Evolutionary conservation across 2,329 filamentous ascomycete species (phyloP).

Genomic region (Xylariaceae sp.): DNA sequence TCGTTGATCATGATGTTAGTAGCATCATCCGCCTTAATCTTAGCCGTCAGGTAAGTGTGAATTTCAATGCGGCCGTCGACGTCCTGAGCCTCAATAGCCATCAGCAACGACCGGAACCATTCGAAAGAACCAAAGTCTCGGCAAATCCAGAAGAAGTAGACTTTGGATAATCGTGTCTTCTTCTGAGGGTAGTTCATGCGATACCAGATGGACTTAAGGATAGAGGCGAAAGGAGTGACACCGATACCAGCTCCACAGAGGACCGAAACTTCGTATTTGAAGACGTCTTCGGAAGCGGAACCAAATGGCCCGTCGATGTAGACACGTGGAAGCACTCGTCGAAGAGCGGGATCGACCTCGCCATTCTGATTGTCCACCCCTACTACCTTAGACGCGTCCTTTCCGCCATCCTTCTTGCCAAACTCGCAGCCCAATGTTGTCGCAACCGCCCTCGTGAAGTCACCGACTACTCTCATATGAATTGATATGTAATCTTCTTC

Average conservation of each 20-base stretch:
- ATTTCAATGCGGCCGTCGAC: conserved; percentile 85
- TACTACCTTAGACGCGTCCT: conserved; percentile 69
- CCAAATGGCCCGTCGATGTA: conserved; percentile 88
- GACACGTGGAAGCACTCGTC: conserved; percentile 76
- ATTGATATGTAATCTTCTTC: conserved; percentile 92
- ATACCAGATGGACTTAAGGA: conserved; percentile 92
- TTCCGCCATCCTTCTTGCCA: conserved; percentile 55
- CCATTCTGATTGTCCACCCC: conserved; percentile 65
- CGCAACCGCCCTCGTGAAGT: conserved; percentile 77
- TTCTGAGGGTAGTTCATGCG: conserved; percentile 86
- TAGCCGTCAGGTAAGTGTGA: conserved; percentile 85
- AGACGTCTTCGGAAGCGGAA: conserved; percentile 85
- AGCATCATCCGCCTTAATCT: conserved; percentile 84
- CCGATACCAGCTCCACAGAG: conserved; percentile 85
- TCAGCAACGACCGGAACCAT: conserved; percentile 84
- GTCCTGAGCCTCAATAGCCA: conserved; percentile 87
- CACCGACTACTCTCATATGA: conserved; percentile 81
- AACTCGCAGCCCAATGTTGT: conserved; percentile 77
- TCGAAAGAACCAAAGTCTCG: conserved; percentile 87
- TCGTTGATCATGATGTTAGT: conserved; percentile 95
- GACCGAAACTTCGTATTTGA: conserved; percentile 83
- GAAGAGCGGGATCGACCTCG: conserved; percentile 72
- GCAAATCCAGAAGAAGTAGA: conserved; percentile 94
- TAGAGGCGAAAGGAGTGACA: conserved; percentile 85
- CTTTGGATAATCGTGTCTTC: conserved; percentile 79